Evolutionary conservation across 352 stramenopile species (phyloP).

Genomic region (Globisporangium middletonii): DNA sequence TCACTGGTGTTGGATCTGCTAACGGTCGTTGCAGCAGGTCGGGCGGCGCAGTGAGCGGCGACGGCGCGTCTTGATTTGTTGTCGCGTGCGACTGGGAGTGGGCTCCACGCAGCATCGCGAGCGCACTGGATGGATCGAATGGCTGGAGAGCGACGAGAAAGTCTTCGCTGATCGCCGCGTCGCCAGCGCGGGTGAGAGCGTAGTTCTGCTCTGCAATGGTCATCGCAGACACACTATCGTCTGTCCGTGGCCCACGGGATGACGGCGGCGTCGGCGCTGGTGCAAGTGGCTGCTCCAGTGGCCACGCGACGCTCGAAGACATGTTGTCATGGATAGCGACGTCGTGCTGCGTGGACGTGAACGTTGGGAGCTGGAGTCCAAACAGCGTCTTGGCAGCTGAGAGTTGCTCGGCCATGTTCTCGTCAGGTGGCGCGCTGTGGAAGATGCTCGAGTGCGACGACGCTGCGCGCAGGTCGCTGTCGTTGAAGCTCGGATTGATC

Average conservation of each 20-base stretch:
- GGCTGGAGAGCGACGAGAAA: slow-evolving; percentile 2
- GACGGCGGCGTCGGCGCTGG: not conserved
- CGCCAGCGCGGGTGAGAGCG: slow-evolving; percentile 1
- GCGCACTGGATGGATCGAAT: not conserved
- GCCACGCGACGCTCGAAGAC: not conserved
- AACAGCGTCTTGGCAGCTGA: slow-evolving; percentile 6
- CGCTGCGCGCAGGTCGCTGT: not conserved
- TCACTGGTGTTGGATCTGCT: not conserved
- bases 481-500: slow-evolving; percentile 12
- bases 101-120: not conserved
- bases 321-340: too few species aligned
- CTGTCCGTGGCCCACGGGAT: too few species aligned
- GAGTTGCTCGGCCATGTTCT: not conserved
- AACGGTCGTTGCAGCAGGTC: not conserved
- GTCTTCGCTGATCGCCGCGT: not conserved
- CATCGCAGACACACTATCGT: not conserved
- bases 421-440: too few species aligned
- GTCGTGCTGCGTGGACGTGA: not conserved
- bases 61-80: too few species aligned
- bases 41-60: too few species aligned
- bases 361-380: slow-evolving; percentile 4
- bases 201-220: slow-evolving; percentile 6
- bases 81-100: not conserved
- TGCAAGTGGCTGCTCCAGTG: not conserved
- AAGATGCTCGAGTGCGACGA: not conserved